Base-by-base conservation (phyloP, 2,329 filamentous ascomycete species). In the Colletotrichum euphorbiae region DNA sequence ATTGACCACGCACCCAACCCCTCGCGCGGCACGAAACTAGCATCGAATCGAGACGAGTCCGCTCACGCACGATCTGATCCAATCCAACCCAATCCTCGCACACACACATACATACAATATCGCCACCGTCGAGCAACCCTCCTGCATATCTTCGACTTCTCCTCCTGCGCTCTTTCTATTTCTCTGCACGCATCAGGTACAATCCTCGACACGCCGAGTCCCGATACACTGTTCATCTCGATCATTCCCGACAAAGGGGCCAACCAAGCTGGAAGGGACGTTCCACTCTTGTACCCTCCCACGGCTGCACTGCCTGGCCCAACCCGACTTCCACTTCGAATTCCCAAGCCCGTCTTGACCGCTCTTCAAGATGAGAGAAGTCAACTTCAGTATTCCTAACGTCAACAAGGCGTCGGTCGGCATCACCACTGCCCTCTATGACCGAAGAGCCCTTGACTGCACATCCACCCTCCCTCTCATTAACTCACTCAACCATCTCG, bases 321-420 rank as follows among this genome's bases (percentile, higher is more conserved):
- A 52, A 57, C 52, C 56, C 45, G 51, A 69, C 66, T 28, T 48
- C 38, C 21, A 52, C 17, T 15, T 57, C 24, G 19, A 46, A 38
- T 33, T 28, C 13, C 42, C 43, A 38, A 38, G 17, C 36, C 36
- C 63, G 45, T 38, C 40, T 58, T 57, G 48, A 67, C 19, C 40
- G 50, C 55, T 40, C 19, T 58, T 71, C 88, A 95, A 80, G 82
- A 99, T 99, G 96, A 93, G 96, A 85, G 96, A 99, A 89, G 94
- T 97, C 84, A 98, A 98, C 83, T 98, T 98, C 83, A 98, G 94
- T 84, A 98, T 98, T 79, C 95, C 96, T 62, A 98, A 96, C 87
- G 94, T 97, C 88, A 98, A 98, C 83, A 98, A 98, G 91, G 96
- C 96, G 77, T 97, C 95, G 67, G 94, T 97, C 77, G 95, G 95